Evolutionary conservation across 192 early-diverging fungal species (phyloP), one percentile per base, ranked within the genome.

Genomic region (Paraglomus brasilianum): DNA sequence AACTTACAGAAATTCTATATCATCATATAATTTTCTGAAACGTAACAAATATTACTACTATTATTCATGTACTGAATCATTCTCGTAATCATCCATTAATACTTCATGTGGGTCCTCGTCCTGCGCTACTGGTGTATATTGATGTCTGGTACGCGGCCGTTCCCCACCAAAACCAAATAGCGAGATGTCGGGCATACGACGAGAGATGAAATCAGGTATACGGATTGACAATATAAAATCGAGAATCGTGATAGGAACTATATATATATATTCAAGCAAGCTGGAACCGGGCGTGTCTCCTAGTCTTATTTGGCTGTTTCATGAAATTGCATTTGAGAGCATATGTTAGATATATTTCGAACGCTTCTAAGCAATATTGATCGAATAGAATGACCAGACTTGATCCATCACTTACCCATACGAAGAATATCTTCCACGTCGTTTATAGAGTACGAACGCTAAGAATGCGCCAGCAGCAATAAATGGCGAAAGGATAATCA

Each of bases 61-160:
- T 36, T 21, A 30, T 24, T 36, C 1, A 36, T 21, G 52, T 11
- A 14, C 11, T 45, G n/a, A n/a, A 44, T 62, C 42, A 44, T 36
- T n/a, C 53, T 72, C 77, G 56, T 81, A 81, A 63, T 80, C 78
- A 36, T 80, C 78, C 51, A 80, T 59, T 30, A 76, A 53, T 8
- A 80, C 78, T 38, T 73, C 77, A 14, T 40, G 21, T 8, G 66
- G 52, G 17, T 77, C 67, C 24, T 79, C 77, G 47, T 81, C 79
- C 22, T 75, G 74, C 36, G 55, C 65, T 14, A 81, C 51, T 14
- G 74, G 59, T 19, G 67, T 74, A 50, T 81, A 81, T 53, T 52
- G 58, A 48, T 75, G 67, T 7, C 61, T 41, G 8, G 52, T 14
- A 8, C 63, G 60, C 3, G 30, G 3, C 30, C 30, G 30, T 30